Conservation (phyloP, 2,329 filamentous ascomycete genomes). For the Allantophomopsis cytisporea region DNA sequence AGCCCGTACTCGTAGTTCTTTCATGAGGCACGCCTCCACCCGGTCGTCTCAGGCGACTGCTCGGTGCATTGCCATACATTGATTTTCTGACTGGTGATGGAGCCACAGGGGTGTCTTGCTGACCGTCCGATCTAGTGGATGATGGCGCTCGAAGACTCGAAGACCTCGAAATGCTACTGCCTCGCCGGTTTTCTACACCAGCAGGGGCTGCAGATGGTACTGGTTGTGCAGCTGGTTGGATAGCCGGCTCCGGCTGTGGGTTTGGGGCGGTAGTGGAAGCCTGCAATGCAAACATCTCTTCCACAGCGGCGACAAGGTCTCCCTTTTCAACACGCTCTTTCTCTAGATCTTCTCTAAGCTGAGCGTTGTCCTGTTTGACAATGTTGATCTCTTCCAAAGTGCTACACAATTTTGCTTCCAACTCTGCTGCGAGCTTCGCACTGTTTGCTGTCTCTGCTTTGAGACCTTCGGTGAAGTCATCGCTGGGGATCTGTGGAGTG, state of each 20-base stretch:
- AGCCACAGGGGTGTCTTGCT: too few relatives aligned
- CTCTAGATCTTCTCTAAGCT: slow-evolving; percentile 52
- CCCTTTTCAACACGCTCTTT: slow-evolving; percentile 72
- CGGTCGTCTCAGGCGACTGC: too few relatives aligned
- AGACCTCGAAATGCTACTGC: slow-evolving; percentile 34
- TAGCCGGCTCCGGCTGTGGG: slow-evolving; percentile 8
- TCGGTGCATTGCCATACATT: too few relatives aligned
- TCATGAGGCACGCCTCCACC: too few relatives aligned
- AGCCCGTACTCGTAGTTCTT: too few relatives aligned
- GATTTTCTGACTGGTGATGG: too few relatives aligned
- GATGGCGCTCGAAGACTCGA: slow-evolving; percentile 49
- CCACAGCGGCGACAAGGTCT: slow-evolving; percentile 66
- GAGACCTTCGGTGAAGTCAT: slow-evolving; percentile 26
- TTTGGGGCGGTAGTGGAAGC: slow-evolving; percentile 19
- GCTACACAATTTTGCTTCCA: slow-evolving; percentile 62
- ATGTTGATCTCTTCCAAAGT: slow-evolving; percentile 59
- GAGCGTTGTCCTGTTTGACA: slow-evolving; percentile 55
- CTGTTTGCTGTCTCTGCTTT: slow-evolving; percentile 47
- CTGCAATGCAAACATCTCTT: slow-evolving; percentile 61
- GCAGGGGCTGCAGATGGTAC: slow-evolving; percentile 14
- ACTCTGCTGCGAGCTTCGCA: slow-evolving; percentile 51
- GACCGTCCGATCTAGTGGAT: too few relatives aligned
- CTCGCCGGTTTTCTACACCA: slow-evolving; percentile 33
- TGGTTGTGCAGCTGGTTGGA: slow-evolving; percentile 5
- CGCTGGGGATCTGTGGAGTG: slow-evolving; percentile 1